Evolutionary conservation across 495 filamentous ascomycete species (phyloP), one percentile per base, ranked within the genome.

Genomic region (Rhypophila decipiens): DNA sequence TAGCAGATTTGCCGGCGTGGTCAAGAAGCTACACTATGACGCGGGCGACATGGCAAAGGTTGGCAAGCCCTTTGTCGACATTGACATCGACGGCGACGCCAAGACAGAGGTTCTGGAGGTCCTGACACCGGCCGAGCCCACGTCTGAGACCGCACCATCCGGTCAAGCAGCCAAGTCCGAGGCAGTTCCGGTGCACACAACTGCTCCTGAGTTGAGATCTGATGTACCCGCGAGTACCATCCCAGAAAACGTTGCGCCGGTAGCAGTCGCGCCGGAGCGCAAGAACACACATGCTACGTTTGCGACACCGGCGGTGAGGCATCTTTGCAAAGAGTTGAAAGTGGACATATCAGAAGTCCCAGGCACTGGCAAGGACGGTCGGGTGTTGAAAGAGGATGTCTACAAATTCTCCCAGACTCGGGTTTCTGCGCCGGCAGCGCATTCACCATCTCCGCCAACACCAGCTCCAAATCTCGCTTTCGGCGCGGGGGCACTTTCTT

Each of bases 1-100:
- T 23, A 95, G 89, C 44, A 79, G 90, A 40, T 99, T 93, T 60
- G 86, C 89, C 46, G 94, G 93, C 15, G 85, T 97, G 2, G 90
- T 99, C 42, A 96, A 95, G 72, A 96, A 89, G 69, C 74, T 99
- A 22, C 80, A 97, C 63, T 97, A 95, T 60, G 88, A 96, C 42
- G 82, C 90, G 13, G 94, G 95, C 47, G 93, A 97, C 52, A 95
- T 95, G 74, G 90, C 91, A 18, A 86, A 88, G 58, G 95, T 96
- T 9, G 93, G 93, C 48, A 88, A 85, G 75, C 82, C 86, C 8
- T 78, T 90, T 53, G 76, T 87, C 33, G 85, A 89, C 57, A 88
- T 90, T 39, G 86, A 90, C 60, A 84, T 84, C 58, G 61, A 74
- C 56, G 75, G 69, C 7, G 74, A 74, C 34, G 69, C 68, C 46